A percentile compares a stretch with the other conserved stretches of the same genome.
These are phyloP conservation scores for Diversispora epigaea DNA, from an alignment of 192 early-diverging fungal genomes.

Conservation along the genomic window DNA sequence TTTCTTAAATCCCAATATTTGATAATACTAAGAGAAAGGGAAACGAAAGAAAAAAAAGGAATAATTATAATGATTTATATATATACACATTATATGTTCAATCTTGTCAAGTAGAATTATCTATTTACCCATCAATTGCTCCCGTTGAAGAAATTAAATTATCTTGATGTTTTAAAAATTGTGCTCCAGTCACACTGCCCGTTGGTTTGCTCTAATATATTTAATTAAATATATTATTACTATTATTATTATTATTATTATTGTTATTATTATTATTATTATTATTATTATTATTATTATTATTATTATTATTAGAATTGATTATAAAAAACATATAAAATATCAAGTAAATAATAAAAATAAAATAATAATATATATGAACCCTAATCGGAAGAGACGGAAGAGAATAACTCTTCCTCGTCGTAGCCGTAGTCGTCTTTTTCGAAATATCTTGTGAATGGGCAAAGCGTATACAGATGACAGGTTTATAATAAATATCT, in stretches of 20 bases:
- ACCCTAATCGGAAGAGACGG: slow-evolving; percentile 6
- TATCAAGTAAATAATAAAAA: background rate
- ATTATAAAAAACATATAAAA: background rate
- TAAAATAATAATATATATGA: background rate
- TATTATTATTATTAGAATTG: background rate
- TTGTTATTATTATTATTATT: background rate
- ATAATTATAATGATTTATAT: background rate
- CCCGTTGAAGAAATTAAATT: slow-evolving; percentile 56
- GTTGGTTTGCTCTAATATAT: slow-evolving; percentile 10
- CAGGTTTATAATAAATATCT: background rate
- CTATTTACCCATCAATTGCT: slow-evolving; percentile 57
- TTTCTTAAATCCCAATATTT: slow-evolving; percentile 79
- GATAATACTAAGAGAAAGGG: slow-evolving; percentile 48
- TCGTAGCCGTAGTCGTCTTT: background rate
- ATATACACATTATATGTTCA: background rate
- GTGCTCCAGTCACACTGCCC: slow-evolving; percentile 54
- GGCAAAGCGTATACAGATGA: background rate
- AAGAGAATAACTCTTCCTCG: background rate
- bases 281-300: background rate
- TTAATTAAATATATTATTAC: background rate
- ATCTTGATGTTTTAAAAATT: slow-evolving; percentile 42
- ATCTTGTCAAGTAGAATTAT: no score
- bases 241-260: background rate
- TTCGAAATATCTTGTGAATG: background rate
- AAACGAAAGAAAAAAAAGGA: background rate